Evolutionary conservation across 2,329 filamentous ascomycete species (phyloP), one percentile per base, ranked within the genome.

Genomic region (Aureobasidium musti): DNA sequence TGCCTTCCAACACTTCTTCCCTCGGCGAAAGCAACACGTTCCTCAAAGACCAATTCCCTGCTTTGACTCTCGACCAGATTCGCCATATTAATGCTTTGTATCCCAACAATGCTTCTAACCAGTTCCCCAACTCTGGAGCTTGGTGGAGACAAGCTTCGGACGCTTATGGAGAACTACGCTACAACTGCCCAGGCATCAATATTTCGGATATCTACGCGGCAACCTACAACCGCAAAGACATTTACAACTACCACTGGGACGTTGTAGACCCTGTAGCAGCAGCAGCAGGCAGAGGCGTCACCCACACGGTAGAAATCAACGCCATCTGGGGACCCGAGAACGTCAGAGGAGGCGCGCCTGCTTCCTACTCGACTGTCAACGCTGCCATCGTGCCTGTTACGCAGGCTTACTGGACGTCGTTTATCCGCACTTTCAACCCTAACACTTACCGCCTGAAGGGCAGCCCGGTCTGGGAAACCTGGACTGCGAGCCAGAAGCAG

Each of bases 341-440:
- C 72, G 80, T 83, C 2, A 77, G 79, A 26, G 77, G 78, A 5
- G 73, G 69, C 0, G 76, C 82, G 1, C 88, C 88, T 0, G 72
- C 73, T 2, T 87, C 84, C 54, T 91, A 91, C 70, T 74, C 74
- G 8, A 73, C 78, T 0, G 76, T 77, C 17, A 91, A 92, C 69
- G 82, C 79, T 1, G 73, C 73, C 0, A 86, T 89, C 6, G 81
- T 89, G 1, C 80, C 84, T 0, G 77, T 89, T 0, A 83, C 90
- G 33, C 88, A 91, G 72, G 83, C 81, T 0, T 93, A 92, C 75
- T 92, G 89, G 89, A 85, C 87, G 1, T 90, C 87, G 69, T 93
- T 93, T 73, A 86, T 93, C 68, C 79, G 84, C 30, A 81, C 80
- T 0, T 82, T 86, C 43, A 81, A 93, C 74, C 90, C 90, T 0